These are phyloP conservation scores for Cryptococcus sp. DNA, from an alignment of 1,284 basidiomycete genomes.

Conservation along the genomic window DNA sequence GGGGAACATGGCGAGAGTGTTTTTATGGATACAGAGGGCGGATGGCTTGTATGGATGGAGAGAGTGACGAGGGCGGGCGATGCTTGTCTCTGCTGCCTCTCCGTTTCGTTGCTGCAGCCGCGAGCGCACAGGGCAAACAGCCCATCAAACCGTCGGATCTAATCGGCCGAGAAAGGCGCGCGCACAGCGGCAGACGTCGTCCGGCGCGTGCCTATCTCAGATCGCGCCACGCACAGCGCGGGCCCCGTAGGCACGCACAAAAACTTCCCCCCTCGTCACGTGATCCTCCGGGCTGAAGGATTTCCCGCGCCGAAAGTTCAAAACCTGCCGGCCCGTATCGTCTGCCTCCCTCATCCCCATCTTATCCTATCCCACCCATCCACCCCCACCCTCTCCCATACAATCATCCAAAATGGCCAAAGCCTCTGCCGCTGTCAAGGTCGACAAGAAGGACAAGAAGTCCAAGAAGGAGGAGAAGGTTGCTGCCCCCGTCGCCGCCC, in stretches of 20 bases:
- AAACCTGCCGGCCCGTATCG: neutral
- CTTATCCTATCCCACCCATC: slow-evolving; percentile 2
- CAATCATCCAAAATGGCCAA: slow-evolving; percentile 45
- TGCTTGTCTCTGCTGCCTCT: neutral
- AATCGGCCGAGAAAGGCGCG: slow-evolving; percentile 16
- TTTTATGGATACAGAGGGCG: slow-evolving; percentile 1
- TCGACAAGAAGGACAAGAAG: slow-evolving; percentile 51
- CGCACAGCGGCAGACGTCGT: neutral
- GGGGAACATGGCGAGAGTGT: slow-evolving; percentile 26
- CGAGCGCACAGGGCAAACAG: slow-evolving; percentile 3
- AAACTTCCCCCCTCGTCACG: slow-evolving; percentile 8
- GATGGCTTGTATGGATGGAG: neutral
- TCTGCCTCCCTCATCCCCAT: slow-evolving; percentile 5
- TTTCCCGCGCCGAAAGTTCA: slow-evolving; percentile 2
- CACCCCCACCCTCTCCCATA: slow-evolving; percentile 7
- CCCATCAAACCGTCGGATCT: slow-evolving; percentile 4
- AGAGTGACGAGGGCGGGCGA: neutral
- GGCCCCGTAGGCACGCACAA: slow-evolving; percentile 4
- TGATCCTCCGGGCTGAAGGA: slow-evolving; percentile 7
- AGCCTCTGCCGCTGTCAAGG: slow-evolving; percentile 40
- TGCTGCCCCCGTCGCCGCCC: slow-evolving; percentile 19
- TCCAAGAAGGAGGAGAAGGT: slow-evolving; percentile 41
- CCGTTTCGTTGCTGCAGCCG: neutral
- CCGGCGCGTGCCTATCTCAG: neutral
- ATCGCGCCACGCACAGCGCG: no score